Percentiles rank a stretch among this genome's conserved stretches.
Evolutionary conservation across 2,329 filamentous ascomycete genomes (phyloP).

Genomic region (Colletotrichum orchidophilum): DNA sequence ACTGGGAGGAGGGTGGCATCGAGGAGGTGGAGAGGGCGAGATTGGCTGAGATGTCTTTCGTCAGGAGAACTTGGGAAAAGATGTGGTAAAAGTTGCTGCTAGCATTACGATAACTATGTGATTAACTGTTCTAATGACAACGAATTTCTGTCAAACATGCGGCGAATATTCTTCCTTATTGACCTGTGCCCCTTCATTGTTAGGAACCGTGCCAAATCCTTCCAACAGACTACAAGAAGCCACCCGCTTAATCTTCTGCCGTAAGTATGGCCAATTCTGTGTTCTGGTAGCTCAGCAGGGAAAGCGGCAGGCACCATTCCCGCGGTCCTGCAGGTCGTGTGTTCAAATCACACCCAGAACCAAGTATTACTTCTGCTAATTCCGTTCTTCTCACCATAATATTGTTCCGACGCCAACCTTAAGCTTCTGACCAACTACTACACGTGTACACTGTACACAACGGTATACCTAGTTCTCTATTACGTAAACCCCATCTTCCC

Average conservation of each 20-base stretch:
- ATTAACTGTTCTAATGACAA: constrained; percentile 7
- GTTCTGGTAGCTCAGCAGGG: neutral
- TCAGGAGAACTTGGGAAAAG: constrained; percentile 48
- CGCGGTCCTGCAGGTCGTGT: neutral
- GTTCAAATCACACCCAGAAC: neutral
- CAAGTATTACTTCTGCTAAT: neutral
- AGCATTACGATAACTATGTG: neutral
- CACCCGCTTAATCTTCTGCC: neutral
- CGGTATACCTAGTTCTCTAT: neutral
- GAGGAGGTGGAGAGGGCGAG: constrained; percentile 53
- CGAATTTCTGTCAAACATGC: neutral
- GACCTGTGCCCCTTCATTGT: neutral
- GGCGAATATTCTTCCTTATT: neutral
- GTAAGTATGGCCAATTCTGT: neutral
- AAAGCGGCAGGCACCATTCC: too few species aligned
- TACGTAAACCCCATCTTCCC: constrained; percentile 8
- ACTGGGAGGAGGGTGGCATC: constrained; percentile 56
- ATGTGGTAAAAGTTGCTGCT: constrained; percentile 45
- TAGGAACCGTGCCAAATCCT: neutral
- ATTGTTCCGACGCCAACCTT: neutral
- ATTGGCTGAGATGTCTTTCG: constrained; percentile 47
- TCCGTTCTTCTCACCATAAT: neutral
- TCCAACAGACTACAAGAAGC: neutral
- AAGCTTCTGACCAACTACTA: neutral
- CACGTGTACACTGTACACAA: neutral